Base-by-base conservation (phyloP, 768 basidiomycete species). In the Coprinopsis strossmayeri region DNA sequence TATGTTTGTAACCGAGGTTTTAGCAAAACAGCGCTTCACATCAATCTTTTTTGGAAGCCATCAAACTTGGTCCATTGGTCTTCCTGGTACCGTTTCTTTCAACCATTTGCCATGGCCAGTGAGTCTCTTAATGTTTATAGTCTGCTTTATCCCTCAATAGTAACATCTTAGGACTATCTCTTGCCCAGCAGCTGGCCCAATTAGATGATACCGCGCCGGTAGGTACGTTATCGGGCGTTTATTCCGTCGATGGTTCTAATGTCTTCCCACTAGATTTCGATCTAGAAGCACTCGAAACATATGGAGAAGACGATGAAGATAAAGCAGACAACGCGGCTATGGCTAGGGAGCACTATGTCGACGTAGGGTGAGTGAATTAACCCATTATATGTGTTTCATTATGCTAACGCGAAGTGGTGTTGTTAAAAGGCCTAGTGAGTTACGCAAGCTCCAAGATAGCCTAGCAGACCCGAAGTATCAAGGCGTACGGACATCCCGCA, bases 131-230 rank as follows among this genome's bases (percentile, higher is more conserved):
- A n/a, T n/a, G n/a, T n/a, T n/a, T n/a, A n/a, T n/a, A n/a, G n/a
- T n/a, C n/a, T n/a, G n/a, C n/a, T n/a, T n/a, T n/a, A n/a, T n/a
- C n/a, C n/a, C n/a, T n/a, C n/a, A n/a, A n/a, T n/a, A n/a, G n/a
- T n/a, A n/a, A n/a, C n/a, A n/a, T 18, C 20, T 32, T 44, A 74
- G 72, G 70, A 17, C 62, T 84, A 28, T 81, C 85, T 2, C 74
- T 89, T 21, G 82, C 80, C 2, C 78, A 94, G 61, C 91, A 95
- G 60, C 79, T 96, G 34, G 85, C 84, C 30, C 77, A 85, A 59
- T 78, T 97, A 21, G 77, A 88, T 40, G 79, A 87, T 45, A 67
- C 82, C 18, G 75, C 81, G 10, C 87, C 87, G 42, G 65, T 71
- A 30, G 87, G 91, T 85, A 59, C 52, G 76, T 66, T 18, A 47